Percentiles rank a stretch among this genome's conserved stretches.
Conservation (phyloP, 495 filamentous ascomycete species). For the Aspergillus conjunctus region DNA sequence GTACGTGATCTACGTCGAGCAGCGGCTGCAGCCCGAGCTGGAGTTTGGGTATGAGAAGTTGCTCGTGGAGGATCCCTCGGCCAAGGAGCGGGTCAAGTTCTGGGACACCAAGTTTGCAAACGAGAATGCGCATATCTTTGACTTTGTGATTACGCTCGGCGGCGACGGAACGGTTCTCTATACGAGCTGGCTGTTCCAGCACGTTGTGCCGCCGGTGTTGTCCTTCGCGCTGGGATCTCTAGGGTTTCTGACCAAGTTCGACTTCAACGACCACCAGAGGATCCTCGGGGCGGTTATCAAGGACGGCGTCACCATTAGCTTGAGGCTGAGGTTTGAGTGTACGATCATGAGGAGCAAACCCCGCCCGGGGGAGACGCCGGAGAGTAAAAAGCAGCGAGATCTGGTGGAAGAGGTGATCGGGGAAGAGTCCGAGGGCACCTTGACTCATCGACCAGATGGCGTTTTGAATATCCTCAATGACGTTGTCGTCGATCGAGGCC, state of each 20-base stretch:
- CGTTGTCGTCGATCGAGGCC: slow-evolving; percentile 85
- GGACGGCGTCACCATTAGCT: slow-evolving; percentile 85
- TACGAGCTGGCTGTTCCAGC: slow-evolving; percentile 94
- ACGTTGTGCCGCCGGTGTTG: slow-evolving; percentile 91
- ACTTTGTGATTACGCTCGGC: slow-evolving; percentile 92
- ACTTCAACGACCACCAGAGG: slow-evolving; percentile 72
- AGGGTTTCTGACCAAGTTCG: slow-evolving; percentile 95
- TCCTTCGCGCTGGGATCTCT: slow-evolving; percentile 90
- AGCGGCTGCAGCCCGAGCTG: slow-evolving; percentile 66
- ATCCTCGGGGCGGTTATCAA: slow-evolving; percentile 72
- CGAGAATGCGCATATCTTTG: slow-evolving; percentile 80
- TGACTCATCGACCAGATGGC: slow-evolving; percentile 77
- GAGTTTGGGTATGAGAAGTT: slow-evolving; percentile 70
- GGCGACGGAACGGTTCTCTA: slow-evolving; percentile 96
- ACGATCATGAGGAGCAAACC: slow-evolving; percentile 86
- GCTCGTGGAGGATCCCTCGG: slow-evolving; percentile 55
- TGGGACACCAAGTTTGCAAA: slow-evolving; percentile 81
- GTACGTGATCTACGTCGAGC: slow-evolving; percentile 80
- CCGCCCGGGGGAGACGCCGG: slow-evolving; percentile 29
- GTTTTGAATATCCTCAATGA: slow-evolving; percentile 92
- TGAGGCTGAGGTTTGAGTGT: slow-evolving; percentile 88
- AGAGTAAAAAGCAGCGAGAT: slow-evolving; percentile 52
- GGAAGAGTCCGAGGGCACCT: slow-evolving; percentile 74
- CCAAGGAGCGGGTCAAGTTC: slow-evolving; percentile 66
- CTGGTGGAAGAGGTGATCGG: slow-evolving; percentile 90